Evolutionary conservation across 2,329 filamentous ascomycete genomes (phyloP).

Genomic region (Ascochyta clinopodiicola): DNA sequence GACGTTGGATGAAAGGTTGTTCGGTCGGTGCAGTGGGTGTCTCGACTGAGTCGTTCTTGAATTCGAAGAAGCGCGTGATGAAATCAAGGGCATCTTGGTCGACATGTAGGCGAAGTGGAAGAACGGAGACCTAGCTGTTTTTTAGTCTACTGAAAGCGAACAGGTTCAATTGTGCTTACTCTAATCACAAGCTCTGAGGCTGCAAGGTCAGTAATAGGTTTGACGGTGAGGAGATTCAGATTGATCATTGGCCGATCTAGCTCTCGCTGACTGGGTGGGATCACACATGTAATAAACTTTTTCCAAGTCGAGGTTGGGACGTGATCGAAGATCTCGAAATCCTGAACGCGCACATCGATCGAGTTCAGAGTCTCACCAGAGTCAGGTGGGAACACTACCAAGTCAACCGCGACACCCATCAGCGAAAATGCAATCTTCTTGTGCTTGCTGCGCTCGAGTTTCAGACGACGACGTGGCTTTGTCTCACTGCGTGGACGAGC

Average conservation of each 20-base stretch:
- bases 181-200: slow-evolving; percentile 89
- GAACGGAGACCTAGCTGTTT: slow-evolving; percentile 62
- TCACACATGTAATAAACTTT: slow-evolving; percentile 94
- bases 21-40: slow-evolving; percentile 66
- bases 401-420: slow-evolving; percentile 79
- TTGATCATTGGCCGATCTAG: slow-evolving; percentile 89
- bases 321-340: slow-evolving; percentile 92
- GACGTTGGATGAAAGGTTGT: slow-evolving; percentile 84
- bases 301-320: slow-evolving; percentile 96
- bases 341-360: slow-evolving; percentile 79
- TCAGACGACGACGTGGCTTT: slow-evolving; percentile 63
- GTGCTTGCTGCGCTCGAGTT: slow-evolving; percentile 81
- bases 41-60: slow-evolving; percentile 77
- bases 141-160: slow-evolving; percentile 10
- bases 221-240: slow-evolving; percentile 85
- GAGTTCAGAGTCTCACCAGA: slow-evolving; percentile 86
- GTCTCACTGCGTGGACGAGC: slow-evolving; percentile 51
- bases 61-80: slow-evolving; percentile 96
- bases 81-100: slow-evolving; percentile 98
- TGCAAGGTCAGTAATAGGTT: slow-evolving; percentile 80
- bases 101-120: slow-evolving; percentile 89
- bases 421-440: slow-evolving; percentile 98
- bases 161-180: slow-evolving; percentile 60
- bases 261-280: slow-evolving; percentile 84
- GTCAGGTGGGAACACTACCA: slow-evolving; percentile 78